Percentiles rank a stretch among this genome's conserved stretches.
Conservation (phyloP, 2,329 filamentous ascomycete species). For the Pseudogymnoascus sp. region DNA sequence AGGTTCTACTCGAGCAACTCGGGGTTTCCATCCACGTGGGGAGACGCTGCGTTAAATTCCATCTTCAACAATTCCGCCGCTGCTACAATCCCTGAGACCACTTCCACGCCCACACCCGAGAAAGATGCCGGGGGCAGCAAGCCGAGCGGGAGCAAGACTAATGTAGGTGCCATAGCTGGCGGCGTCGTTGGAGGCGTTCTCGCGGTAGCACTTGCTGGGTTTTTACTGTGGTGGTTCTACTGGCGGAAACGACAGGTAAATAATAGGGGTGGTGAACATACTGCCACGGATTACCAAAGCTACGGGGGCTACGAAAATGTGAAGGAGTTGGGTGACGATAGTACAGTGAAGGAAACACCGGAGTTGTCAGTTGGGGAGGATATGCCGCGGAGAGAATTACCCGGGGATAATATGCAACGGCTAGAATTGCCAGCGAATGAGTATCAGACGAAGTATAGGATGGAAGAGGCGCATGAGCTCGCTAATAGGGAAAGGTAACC, state of each 20-base stretch:
- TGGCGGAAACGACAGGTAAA: background rate
- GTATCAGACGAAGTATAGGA: background rate
- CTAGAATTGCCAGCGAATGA: background rate
- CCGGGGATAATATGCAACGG: background rate
- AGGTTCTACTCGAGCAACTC: constrained; percentile 11
- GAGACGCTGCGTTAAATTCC: background rate
- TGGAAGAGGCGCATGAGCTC: background rate
- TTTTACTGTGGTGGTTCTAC: constrained; percentile 79
- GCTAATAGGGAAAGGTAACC: background rate
- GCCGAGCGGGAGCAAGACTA: constrained; percentile 33
- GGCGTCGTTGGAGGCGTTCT: constrained; percentile 79
- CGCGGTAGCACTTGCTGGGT: constrained; percentile 65
- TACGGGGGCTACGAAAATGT: background rate
- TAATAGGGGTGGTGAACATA: background rate
- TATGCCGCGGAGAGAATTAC: background rate
- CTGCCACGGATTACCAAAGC: background rate
- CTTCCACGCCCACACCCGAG: background rate
- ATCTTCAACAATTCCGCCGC: background rate
- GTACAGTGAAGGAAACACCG: background rate
- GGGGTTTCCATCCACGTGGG: background rate
- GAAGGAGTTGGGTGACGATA: background rate
- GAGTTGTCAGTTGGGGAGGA: background rate
- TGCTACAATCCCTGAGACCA: background rate
- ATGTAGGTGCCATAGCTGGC: constrained; percentile 79
- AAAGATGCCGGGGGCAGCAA: background rate